phyloP scores from a whole-genome alignment of 1,139 yeast species.

The Hemisphaericaspora lyxosophila region DNA sequence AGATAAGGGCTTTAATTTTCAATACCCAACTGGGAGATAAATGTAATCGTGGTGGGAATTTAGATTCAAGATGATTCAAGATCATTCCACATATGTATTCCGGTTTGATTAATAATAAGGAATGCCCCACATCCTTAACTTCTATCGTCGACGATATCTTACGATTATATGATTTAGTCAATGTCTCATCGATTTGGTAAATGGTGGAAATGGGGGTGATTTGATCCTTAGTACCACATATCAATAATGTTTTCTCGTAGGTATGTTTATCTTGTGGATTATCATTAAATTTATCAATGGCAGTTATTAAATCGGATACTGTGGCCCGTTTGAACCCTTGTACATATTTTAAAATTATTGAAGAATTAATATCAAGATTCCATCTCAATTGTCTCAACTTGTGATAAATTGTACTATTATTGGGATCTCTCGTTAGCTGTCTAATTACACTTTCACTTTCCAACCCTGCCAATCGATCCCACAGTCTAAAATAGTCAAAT shows the following conservation, averaged over 20 bases:
- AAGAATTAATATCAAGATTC: conserved; percentile 66
- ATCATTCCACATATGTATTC: conserved; percentile 64
- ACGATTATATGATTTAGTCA: conserved; percentile 25
- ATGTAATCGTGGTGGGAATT: conserved; percentile 47
- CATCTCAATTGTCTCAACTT: conserved; percentile 64
- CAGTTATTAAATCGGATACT: conserved; percentile 43
- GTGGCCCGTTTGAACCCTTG: conserved; percentile 47
- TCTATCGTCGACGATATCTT: conserved; percentile 35
- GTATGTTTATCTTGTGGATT: conserved; percentile 29
- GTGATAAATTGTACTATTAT: conserved; percentile 35
- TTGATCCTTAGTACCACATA: conserved; percentile 59
- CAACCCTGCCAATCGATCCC: conserved; percentile 66
- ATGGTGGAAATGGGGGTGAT: conserved; percentile 50
- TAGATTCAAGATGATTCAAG: conserved; percentile 55
- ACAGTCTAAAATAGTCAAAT: conserved; percentile 54
- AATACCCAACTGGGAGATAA: conserved; percentile 67
- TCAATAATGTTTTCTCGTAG: conserved; percentile 47
- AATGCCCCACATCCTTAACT: conserved; percentile 64
- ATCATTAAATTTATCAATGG: conserved; percentile 37
- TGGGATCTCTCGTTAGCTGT: conserved; percentile 40
- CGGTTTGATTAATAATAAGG: conserved; percentile 62
- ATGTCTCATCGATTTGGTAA: conserved; percentile 23
- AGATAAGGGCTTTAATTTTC: conserved; percentile 56
- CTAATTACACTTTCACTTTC: conserved; percentile 56
- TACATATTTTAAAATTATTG: conserved; percentile 53